A percentile compares a stretch with the other conserved stretches of the same genome.
phyloP scores from a whole-genome alignment of 768 basidiomycete genomes.

The Pisolithus orientalis region DNA sequence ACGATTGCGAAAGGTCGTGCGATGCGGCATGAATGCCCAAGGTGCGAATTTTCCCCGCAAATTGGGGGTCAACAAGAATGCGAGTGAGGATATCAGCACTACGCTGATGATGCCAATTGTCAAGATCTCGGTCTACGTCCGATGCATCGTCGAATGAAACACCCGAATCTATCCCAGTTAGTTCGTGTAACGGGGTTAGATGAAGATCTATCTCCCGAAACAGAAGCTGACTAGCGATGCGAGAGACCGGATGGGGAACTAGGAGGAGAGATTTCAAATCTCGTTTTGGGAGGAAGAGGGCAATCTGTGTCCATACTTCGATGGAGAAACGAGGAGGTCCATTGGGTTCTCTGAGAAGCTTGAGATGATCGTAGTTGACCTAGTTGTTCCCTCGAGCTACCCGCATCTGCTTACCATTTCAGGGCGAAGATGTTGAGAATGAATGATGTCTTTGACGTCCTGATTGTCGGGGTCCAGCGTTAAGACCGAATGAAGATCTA shows the following conservation, averaged over 20 bases:
- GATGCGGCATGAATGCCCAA: slow-evolving; percentile 53
- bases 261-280: slow-evolving; percentile 61
- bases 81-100: slow-evolving; percentile 67
- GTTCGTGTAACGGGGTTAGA: slow-evolving; percentile 38
- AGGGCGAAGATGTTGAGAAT: slow-evolving; percentile 42
- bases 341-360: slow-evolving; percentile 32
- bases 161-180: slow-evolving; percentile 7
- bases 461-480: slow-evolving; percentile 61
- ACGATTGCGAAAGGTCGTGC: slow-evolving; percentile 40
- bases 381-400: not conserved
- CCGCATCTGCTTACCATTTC: slow-evolving; percentile 42
- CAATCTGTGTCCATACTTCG: slow-evolving; percentile 71
- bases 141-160: slow-evolving; percentile 6
- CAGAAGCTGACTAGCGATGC: slow-evolving; percentile 61
- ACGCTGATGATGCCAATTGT: slow-evolving; percentile 47
- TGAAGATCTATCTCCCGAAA: slow-evolving; percentile 62
- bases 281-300: slow-evolving; percentile 50
- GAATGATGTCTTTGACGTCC: slow-evolving; percentile 59
- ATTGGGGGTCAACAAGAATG: slow-evolving; percentile 53
- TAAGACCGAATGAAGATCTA: slow-evolving; percentile 65
- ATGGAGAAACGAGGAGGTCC: slow-evolving; percentile 52
- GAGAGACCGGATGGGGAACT: slow-evolving; percentile 60
- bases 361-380: not conserved
- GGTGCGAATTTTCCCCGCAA: slow-evolving; percentile 52
- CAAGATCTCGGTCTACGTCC: slow-evolving; percentile 28